Base-by-base conservation (phyloP, 2,329 filamentous ascomycete genomes). In the Fusarium buxicola region DNA sequence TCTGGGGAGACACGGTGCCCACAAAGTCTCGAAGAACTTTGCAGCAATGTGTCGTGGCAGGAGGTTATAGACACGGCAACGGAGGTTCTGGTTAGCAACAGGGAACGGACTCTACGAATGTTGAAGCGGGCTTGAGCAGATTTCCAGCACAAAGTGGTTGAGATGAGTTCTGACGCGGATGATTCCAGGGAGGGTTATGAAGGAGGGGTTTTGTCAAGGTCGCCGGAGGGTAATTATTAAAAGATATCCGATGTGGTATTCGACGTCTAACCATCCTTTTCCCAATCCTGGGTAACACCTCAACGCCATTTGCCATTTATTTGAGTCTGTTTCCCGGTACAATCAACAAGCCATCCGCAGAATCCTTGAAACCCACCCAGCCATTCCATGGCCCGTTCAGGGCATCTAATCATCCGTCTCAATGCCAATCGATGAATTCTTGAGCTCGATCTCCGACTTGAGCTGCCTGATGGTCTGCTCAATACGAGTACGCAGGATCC, bases 401-500 rank as follows among this genome's bases (percentile, higher is more conserved):
- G 21, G 8, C 36, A 8, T 44, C 16, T 69, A 76, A 46, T 77
- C 75, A 44, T 78, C 76, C 21, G 69, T 69, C 50, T 78, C 76
- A 21, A 78, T 76, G 44, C 77, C 77, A 25, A 81, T 78, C 10
- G 78, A 80, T 21, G 76, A 76, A 65, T 78, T 78, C 69, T 81
- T 81, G 55, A 81, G 74, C 60, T 77, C 76, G 66, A 81, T 79
- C 60, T 80, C 79, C 15, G 75, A 76, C 69, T 74, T 78, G 43
- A 81, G 74, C 69, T 79, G 76, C 67, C 78, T 82, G 66, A 86
- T 84, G 46, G 79, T 81, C 21, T 73, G 75, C 62, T 83, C 78
- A 15, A 87, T 73, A 24, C 85, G 80, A 54, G 77, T 79, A 57
- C 78, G 77, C 55, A 87, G 72, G 54, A 87, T 82, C 55, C 77